Base-by-base conservation (phyloP, 2,329 filamentous ascomycete genomes). In the Madurella fahalii region DNA sequence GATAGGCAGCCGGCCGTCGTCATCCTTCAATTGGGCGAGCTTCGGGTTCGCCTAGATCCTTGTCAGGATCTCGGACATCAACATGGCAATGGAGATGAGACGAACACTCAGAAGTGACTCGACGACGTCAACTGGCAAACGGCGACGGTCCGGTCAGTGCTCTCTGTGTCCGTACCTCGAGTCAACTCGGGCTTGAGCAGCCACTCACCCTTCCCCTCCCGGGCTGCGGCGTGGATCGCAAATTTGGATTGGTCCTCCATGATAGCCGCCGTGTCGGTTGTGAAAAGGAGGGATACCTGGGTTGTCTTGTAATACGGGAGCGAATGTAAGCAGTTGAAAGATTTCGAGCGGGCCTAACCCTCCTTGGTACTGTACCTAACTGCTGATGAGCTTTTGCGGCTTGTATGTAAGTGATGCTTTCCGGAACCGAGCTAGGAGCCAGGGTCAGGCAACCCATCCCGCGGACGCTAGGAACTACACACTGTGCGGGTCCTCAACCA, bases 1-100 rank as follows among this genome's bases (percentile, higher is more conserved):
- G 54, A 97, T 84, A 2, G 94, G 86, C 39, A 96, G 82, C 43
- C 94, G 89, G 15, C 90, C 90, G 69, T 99, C 94, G 47, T 89
- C 86, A 66, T 99, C 94, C 65, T 85, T 83, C 54, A 72, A 72
- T 45, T 75, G 78, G 25, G 89, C 85, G 40, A 95, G 81, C 65
- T 89, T 92, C 2, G 89, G 85, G 66, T 95, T 91, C 62, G 85
- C 84, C 87, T 93, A 52, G 9, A 46, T 3, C 25, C 25, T 25
- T 49, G 42, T 20, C 25, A 15, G 4, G 20, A 40, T 43, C 40
- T 50, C 30, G 34, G 50, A 37, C 11, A 37, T 12, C 34, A 11
- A 37, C 2, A 12, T 37, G 13, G 37, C 31, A 46, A 5, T 5
- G 5, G 40, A 43, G 12, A 34, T 45, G 52, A 25, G 51, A 65